phyloP scores from a whole-genome alignment of 2,329 filamentous ascomycete species.

The Proliferodiscus dingleyae region DNA sequence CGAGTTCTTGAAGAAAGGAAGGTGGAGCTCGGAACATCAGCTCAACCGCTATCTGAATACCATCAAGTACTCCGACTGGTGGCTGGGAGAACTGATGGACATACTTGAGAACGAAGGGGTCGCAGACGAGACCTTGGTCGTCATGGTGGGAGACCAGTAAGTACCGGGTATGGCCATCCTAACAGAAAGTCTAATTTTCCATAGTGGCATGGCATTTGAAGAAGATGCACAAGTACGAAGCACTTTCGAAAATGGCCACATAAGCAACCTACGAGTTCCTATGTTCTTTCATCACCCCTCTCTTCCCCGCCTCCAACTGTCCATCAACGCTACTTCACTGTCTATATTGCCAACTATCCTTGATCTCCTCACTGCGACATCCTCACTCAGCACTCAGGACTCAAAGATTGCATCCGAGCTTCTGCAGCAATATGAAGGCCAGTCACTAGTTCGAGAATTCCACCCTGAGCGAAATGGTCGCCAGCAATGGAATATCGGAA shows the following conservation, averaged over 20 bases:
- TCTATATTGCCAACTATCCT: slow-evolving; percentile 42
- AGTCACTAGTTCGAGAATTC: slow-evolving; percentile 40
- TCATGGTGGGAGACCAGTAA: slow-evolving; percentile 38
- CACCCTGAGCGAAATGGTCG: slow-evolving; percentile 31
- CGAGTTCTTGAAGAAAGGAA: slow-evolving; percentile 27
- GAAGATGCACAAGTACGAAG: slow-evolving; percentile 35
- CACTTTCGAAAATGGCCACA: slow-evolving; percentile 40
- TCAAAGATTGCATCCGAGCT: slow-evolving; percentile 33
- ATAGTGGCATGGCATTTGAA: slow-evolving; percentile 36
- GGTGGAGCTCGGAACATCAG: slow-evolving; percentile 11
- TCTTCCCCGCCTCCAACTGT: slow-evolving; percentile 37
- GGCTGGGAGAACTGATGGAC: slow-evolving; percentile 10
- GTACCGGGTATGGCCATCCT: background rate
- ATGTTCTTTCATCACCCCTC: slow-evolving; percentile 39
- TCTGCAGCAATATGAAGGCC: slow-evolving; percentile 41
- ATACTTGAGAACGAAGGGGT: slow-evolving; percentile 38
- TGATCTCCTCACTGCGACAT: slow-evolving; percentile 38
- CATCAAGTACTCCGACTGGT: slow-evolving; percentile 2
- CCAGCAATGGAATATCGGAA: slow-evolving; percentile 24
- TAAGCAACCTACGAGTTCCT: slow-evolving; percentile 40
- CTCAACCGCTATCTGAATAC: slow-evolving; percentile 36
- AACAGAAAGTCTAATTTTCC: background rate
- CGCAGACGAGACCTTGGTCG: slow-evolving; percentile 40
- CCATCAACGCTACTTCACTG: slow-evolving; percentile 36
- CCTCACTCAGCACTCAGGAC: slow-evolving; percentile 33